These are phyloP conservation scores for Macadamia tetraphylla DNA, from an alignment of 164 flowering plant species.

Conservation along the genomic window DNA sequence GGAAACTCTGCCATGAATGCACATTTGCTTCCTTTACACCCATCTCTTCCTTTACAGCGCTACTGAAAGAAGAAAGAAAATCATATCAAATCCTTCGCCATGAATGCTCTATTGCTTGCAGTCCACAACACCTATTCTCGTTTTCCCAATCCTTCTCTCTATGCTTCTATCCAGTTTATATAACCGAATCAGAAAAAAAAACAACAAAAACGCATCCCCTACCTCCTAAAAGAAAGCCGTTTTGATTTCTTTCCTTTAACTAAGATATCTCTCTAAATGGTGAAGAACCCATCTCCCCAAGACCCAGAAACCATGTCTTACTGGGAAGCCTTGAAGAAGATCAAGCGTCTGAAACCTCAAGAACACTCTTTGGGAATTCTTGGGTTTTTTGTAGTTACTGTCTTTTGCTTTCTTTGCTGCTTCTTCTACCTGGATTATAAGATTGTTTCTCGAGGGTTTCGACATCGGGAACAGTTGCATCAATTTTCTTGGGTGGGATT, in stretches of 20 bases:
- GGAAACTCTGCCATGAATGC: not conserved
- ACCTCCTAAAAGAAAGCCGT: not conserved
- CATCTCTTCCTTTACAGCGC: not conserved
- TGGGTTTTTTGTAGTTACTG: slow-evolving; percentile 32
- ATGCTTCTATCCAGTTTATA: not conserved
- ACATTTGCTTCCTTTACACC: not conserved
- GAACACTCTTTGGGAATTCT: slow-evolving; percentile 39
- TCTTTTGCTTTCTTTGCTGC: slow-evolving; percentile 27
- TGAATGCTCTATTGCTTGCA: not conserved
- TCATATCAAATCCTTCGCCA: not conserved
- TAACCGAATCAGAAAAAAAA: not conserved
- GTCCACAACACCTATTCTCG: not conserved
- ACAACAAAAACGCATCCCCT: slow-evolving; percentile 1
- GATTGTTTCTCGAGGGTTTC: slow-evolving; percentile 9
- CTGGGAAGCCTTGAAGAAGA: slow-evolving; percentile 39
- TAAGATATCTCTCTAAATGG: slow-evolving; percentile 7
- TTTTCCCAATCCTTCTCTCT: not conserved
- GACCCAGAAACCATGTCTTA: slow-evolving; percentile 23
- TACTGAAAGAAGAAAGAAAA: not conserved
- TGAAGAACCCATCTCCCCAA: slow-evolving; percentile 10
- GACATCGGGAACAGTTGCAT: slow-evolving; percentile 1
- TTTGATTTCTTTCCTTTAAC: not conserved
- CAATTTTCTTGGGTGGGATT: slow-evolving; percentile 19
- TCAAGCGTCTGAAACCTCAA: slow-evolving; percentile 41
- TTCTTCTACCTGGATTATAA: slow-evolving; percentile 47